Evolutionary conservation across 169 alveolate genomes (phyloP).

Genomic region (Besnoitia besnoiti): DNA sequence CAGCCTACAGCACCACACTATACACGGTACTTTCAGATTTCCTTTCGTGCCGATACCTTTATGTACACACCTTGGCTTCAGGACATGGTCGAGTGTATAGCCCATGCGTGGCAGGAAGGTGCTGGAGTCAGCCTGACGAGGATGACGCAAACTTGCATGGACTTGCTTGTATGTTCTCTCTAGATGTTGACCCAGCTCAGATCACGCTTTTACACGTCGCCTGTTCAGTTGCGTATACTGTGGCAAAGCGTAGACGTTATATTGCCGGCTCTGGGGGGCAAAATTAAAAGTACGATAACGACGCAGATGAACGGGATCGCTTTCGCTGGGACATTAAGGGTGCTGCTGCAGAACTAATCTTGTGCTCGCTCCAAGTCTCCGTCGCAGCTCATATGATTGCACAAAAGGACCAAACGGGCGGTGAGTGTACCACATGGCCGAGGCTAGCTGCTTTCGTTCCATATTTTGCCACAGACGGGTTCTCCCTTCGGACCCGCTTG

Average conservation of each 20-base stretch:
- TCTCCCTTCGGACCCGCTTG: not conserved
- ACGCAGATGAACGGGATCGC: not conserved
- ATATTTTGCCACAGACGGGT: not conserved
- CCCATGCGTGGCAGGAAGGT: not conserved
- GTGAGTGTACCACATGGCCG: not conserved
- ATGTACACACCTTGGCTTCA: not conserved
- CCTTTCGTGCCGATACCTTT: not conserved
- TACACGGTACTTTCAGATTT: not conserved
- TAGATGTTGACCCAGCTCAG: not conserved
- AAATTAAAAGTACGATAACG: not conserved
- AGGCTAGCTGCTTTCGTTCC: not conserved
- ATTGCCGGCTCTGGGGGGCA: not conserved
- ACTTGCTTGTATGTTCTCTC: not conserved
- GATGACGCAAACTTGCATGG: constrained; percentile 11
- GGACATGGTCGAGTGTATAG: not conserved
- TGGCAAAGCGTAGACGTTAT: not conserved
- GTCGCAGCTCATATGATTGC: not conserved
- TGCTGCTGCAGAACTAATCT: not conserved
- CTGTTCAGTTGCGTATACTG: not conserved
- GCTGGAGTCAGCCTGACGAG: not conserved
- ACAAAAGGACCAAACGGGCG: not conserved
- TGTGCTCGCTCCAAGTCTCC: not conserved
- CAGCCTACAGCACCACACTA: not conserved
- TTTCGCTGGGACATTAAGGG: not conserved
- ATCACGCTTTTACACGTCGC: not conserved